Base-by-base conservation (phyloP, 1,284 basidiomycete genomes). In the Uromyces viciae-fabae region DNA sequence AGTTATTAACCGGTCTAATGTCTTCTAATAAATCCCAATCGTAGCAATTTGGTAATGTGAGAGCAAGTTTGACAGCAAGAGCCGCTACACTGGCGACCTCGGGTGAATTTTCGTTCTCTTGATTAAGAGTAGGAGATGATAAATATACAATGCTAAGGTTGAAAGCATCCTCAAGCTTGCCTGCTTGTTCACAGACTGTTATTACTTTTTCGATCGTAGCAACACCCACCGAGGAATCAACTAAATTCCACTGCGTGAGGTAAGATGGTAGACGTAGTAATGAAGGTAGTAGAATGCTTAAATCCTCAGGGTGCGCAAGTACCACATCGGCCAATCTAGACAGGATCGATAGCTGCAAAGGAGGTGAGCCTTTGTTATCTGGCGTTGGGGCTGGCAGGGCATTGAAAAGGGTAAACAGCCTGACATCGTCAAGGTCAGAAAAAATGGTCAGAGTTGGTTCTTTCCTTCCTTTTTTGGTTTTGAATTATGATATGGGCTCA, bases 1-100 rank as follows among this genome's bases (percentile, higher is more conserved):
- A 81, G 17, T 54, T 36, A 15, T 46, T 38, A 43, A 81, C 66
- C 15, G 78, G 78, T 17, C 36, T 15, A 42, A 81, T 33, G 28
- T 73, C 56, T 42, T 81, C 78, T 52, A 81, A 66, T 8, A 81
- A 36, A 40, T 81, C 71, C 78, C 78, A 81, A 25, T 73, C 69
- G 46, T 81, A 81, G 28, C 69, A 81, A 25, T 74, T 54, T 2
- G 54, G 54, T 62, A 81, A 74, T 17, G 42, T 52, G 22, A 81
- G 49, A 42, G 71, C 36, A 19, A 81, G 69, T 33, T 74, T 64
- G 49, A 81, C 58, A n/a, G 58, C 49, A 33, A 49, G 60, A 36
- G 43, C 43, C 8, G 71, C 42, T 5, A 81, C 56, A 19, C 46
- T 40, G 52, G 52, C 78, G 52, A 54, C 56, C 38, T 74, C 72